Evolutionary conservation across 1,284 basidiomycete species (phyloP), one percentile per base, ranked within the genome.

Genomic region (Grifola frondosa): DNA sequence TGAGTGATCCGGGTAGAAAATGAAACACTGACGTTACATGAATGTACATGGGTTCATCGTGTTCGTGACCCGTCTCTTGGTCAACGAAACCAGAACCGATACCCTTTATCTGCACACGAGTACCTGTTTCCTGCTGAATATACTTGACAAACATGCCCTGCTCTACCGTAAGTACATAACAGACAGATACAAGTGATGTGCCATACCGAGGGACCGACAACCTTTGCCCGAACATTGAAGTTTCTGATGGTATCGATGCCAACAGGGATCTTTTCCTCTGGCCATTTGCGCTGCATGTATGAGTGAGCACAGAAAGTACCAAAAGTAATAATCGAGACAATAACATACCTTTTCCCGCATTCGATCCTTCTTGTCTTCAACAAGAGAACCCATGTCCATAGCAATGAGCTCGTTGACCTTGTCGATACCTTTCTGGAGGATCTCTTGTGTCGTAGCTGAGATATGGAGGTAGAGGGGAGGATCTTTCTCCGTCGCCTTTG

Each of bases 81-180:
- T 99, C 96, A 53, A 96, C 83, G 64, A 97, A 99, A 0, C 96
- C 97, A 15, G 92, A 96, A 0, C 97, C 97, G 13, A 85, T 56
- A 10, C 96, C 96, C 66, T 98, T 98, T 63, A 99, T 97, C 66
- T 99, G 96, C n/a, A 98, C 96, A 50, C 96, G 80, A 12, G 94
- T 96, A 26, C 88, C 86, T 0, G 96, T 99, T 69, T 99, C 96
- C 59, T 85, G 82, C 69, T 99, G 96, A 52, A 99, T 99, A 63
- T 94, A 95, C 71, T 99, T 99, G 53, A 99, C 96, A 63, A 98
- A 99, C 62, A 94, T 86, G 55, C 93, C 94, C 89, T 91, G 31
- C 15, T 26, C 20, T 30, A 15, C 49, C 30, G 37, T 44, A 20
- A 42, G 38, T 19, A 33, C 33, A 11, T 22, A 26, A 20, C 10